A percentile compares a stretch with the other conserved stretches of the same genome.
phyloP scores from a whole-genome alignment of 257 asterid species.

The Rubia yunnanensis region DNA sequence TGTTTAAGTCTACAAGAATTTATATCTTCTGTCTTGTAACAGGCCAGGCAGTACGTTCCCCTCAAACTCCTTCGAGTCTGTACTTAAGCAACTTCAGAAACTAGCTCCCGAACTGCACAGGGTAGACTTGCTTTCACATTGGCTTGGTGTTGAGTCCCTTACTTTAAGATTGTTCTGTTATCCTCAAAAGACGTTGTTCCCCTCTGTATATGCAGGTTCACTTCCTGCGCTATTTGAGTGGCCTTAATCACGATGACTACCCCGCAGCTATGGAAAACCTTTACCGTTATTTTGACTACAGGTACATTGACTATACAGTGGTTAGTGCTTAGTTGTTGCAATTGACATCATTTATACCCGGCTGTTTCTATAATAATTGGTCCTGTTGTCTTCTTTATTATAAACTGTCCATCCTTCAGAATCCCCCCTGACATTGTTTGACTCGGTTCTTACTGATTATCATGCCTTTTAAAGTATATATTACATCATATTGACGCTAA shows the following conservation, averaged over 20 bases:
- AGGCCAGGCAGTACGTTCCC: slow-evolving; percentile 78
- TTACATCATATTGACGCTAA: not conserved
- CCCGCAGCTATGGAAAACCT: slow-evolving; percentile 83
- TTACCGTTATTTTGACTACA: slow-evolving; percentile 94
- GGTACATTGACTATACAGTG: slow-evolving; percentile 34
- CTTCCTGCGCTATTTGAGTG: slow-evolving; percentile 75
- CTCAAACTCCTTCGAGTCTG: slow-evolving; percentile 58
- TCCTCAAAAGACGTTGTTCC: slow-evolving; percentile 16
- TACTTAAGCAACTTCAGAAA: slow-evolving; percentile 66
- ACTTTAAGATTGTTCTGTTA: not conserved
- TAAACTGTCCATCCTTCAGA: not conserved
- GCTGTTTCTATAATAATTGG: not conserved
- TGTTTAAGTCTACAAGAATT: not conserved
- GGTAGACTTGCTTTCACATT: slow-evolving; percentile 33
- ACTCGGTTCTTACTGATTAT: not conserved
- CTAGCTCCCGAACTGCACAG: slow-evolving; percentile 90
- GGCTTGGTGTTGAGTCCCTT: not conserved
- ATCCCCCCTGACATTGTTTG: not conserved
- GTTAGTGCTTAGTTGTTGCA: not conserved
- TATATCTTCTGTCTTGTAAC: slow-evolving; percentile 10
- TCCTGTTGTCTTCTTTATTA: not conserved
- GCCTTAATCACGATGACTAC: slow-evolving; percentile 82
- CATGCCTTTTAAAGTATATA: not conserved
- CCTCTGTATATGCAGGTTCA: slow-evolving; percentile 61
- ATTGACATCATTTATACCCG: slow-evolving; percentile 19